Evolutionary conservation across 495 filamentous ascomycete genomes (phyloP).

Genomic region (Penicillium waksmanii): DNA sequence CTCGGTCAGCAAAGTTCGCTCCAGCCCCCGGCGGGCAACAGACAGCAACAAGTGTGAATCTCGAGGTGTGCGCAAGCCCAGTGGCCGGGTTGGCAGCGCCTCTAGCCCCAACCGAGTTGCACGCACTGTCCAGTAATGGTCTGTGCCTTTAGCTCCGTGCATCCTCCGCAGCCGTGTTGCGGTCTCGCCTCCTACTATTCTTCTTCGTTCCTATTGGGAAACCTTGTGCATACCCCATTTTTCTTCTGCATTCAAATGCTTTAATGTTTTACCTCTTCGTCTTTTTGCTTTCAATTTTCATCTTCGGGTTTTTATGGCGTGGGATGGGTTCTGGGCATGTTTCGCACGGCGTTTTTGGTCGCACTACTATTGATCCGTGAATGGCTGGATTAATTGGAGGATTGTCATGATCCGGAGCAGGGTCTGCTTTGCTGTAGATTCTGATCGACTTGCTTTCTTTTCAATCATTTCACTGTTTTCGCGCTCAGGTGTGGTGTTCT

Average conservation of each 20-base stretch:
- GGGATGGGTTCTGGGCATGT: constrained; percentile 24
- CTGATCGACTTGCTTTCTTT: constrained; percentile 5
- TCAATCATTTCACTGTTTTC: constrained; percentile 6
- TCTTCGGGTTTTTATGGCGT: constrained; percentile 16
- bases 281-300: constrained; percentile 10
- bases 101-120: constrained; percentile 26
- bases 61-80: constrained; percentile 83
- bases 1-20: constrained; percentile 71
- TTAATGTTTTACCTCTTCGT: constrained; percentile 26
- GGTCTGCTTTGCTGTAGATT: constrained; percentile 7
- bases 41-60: constrained; percentile 54
- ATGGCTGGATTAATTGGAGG: constrained; percentile 9
- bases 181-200: constrained; percentile 15
- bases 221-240: constrained; percentile 34
- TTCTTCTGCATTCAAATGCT: constrained; percentile 26
- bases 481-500: constrained; percentile 17
- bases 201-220: constrained; percentile 29
- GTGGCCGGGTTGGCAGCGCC: constrained; percentile 86
- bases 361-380: constrained; percentile 16
- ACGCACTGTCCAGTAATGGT: constrained; percentile 24
- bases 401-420: constrained; percentile 5
- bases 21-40: constrained; percentile 64
- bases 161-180: constrained; percentile 9
- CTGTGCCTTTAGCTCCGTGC: neutral
- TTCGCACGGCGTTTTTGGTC: constrained; percentile 29